Conservation (phyloP, 1,284 basidiomycete species). For the Cutaneotrichosporon sp. region DNA sequence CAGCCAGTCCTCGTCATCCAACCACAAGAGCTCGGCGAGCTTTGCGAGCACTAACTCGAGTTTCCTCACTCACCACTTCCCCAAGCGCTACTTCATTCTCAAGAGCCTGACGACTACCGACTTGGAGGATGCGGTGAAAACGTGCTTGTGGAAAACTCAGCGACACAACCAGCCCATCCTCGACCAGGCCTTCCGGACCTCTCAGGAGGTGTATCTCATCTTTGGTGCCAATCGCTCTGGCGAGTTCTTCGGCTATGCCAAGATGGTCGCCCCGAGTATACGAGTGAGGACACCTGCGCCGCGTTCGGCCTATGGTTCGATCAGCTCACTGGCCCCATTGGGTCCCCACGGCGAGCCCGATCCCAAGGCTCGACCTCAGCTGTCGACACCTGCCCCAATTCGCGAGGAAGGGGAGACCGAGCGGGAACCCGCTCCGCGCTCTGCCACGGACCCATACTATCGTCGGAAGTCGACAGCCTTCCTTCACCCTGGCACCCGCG, state of each 20-base stretch:
- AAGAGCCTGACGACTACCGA: conserved; percentile 79
- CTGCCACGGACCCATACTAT: conserved; percentile 14
- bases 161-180: conserved; percentile 83
- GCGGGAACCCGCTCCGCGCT: conserved; percentile 10
- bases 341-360: not conserved
- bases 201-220: conserved; percentile 76
- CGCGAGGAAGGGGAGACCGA: conserved; percentile 23
- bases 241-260: conserved; percentile 77
- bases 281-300: not conserved
- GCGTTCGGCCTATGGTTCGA: conserved; percentile 17
- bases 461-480: conserved; percentile 3
- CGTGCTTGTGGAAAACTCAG: conserved; percentile 86
- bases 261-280: conserved; percentile 50
- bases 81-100: conserved; percentile 83
- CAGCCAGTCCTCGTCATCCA: conserved; percentile 13
- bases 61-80: conserved; percentile 68
- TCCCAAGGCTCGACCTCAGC: not conserved
- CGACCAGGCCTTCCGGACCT: conserved; percentile 85
- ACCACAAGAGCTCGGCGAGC: conserved; percentile 54
- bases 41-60: conserved; percentile 53
- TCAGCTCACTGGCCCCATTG: not conserved
- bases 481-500: conserved; percentile 9
- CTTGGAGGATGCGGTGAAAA: conserved; percentile 75
- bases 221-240: conserved; percentile 85
- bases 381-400: conserved; percentile 21